Evolutionary conservation across 257 asterid species (phyloP).

Genomic region (Nicotiana undulata): DNA sequence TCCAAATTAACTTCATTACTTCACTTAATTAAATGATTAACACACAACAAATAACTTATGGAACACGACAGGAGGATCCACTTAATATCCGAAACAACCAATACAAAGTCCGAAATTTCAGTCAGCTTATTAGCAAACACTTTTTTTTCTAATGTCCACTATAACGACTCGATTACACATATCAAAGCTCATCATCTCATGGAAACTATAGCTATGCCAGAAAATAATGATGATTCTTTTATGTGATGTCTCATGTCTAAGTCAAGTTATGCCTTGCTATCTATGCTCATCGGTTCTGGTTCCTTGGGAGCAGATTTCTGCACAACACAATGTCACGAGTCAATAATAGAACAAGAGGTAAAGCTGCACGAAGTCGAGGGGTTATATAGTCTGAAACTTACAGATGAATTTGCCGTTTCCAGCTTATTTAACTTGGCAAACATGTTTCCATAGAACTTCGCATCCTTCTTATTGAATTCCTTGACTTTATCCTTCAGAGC

Average conservation of each 20-base stretch:
- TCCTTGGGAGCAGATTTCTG: constrained; percentile 34
- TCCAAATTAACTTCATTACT: not conserved
- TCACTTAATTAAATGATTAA: not conserved
- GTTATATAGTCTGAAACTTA: not conserved
- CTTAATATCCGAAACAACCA: not conserved
- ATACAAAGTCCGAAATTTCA: not conserved
- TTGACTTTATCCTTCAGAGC: constrained; percentile 36
- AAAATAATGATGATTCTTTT: not conserved
- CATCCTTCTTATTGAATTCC: constrained; percentile 39
- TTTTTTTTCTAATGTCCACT: not conserved
- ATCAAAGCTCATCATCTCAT: not conserved
- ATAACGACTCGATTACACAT: not conserved
- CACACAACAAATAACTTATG: not conserved
- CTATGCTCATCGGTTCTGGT: constrained; percentile 35
- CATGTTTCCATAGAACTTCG: constrained; percentile 42
- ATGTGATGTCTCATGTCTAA: not conserved
- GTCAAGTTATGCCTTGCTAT: constrained; percentile 42
- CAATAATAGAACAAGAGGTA: not conserved
- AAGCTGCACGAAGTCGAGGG: not conserved
- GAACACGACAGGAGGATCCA: not conserved
- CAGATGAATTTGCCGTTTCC: constrained; percentile 14
- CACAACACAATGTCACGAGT: not conserved
- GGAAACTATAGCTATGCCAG: not conserved
- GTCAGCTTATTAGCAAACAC: not conserved
- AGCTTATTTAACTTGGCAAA: constrained; percentile 30